phyloP scores from a whole-genome alignment of 2,329 filamentous ascomycete genomes.

The Helotiales sp. region DNA sequence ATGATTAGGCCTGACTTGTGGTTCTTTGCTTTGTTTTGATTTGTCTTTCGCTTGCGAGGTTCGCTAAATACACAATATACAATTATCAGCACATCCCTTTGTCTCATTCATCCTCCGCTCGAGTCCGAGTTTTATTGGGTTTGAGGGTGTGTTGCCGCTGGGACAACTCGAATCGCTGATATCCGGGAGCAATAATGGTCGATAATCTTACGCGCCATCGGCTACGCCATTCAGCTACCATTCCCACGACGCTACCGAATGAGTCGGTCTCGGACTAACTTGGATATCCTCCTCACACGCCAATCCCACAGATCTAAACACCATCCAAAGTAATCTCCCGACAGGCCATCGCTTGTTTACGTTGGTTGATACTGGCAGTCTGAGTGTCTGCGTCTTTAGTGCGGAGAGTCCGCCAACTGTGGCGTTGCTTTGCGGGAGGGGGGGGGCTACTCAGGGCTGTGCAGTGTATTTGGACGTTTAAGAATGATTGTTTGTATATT shows the following conservation, averaged over 20 bases:
- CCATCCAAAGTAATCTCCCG: slow-evolving; percentile 22
- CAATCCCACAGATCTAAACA: slow-evolving; percentile 24
- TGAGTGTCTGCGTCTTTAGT: slow-evolving; percentile 41
- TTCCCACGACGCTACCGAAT: not conserved
- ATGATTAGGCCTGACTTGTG: too few relatives aligned
- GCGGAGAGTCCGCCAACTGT: slow-evolving; percentile 43
- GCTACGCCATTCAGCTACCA: not conserved
- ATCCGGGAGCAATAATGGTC: slow-evolving; percentile 30
- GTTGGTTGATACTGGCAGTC: slow-evolving; percentile 42
- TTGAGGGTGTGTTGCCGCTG: slow-evolving; percentile 29
- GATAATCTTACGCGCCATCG: slow-evolving; percentile 27
- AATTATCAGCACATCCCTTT: too few relatives aligned
- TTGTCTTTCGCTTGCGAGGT: slow-evolving; percentile 2
- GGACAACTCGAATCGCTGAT: slow-evolving; percentile 8
- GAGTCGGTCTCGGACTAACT: slow-evolving; percentile 10
- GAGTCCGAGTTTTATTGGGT: slow-evolving; percentile 25
- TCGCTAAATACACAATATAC: too few relatives aligned
- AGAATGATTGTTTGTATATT: slow-evolving; percentile 13
- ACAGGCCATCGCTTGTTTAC: slow-evolving; percentile 36
- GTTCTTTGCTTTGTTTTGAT: not conserved
- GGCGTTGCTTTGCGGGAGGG: slow-evolving; percentile 42
- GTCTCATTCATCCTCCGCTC: too few relatives aligned
- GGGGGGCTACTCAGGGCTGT: slow-evolving; percentile 44
- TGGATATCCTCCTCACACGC: slow-evolving; percentile 4
- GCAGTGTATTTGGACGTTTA: slow-evolving; percentile 45